These are phyloP conservation scores for Friedmanniomyces simplex DNA, from an alignment of 495 filamentous ascomycete species.

Conservation along the genomic window DNA sequence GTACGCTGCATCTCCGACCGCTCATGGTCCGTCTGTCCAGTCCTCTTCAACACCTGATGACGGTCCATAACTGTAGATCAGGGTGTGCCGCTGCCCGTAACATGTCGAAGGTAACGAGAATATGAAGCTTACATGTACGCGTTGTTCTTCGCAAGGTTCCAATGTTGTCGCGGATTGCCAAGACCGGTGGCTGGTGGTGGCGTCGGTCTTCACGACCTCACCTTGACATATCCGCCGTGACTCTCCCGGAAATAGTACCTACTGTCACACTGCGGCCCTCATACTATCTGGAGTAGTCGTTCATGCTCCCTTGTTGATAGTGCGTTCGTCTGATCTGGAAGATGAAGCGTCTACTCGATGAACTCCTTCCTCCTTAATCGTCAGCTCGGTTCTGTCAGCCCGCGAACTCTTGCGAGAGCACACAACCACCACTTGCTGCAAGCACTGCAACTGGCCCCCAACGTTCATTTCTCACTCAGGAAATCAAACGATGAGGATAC, in stretches of 20 bases:
- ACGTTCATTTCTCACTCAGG: conserved; percentile 57
- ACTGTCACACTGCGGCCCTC: too few relatives aligned
- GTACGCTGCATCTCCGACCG: neutral
- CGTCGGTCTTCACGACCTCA: neutral
- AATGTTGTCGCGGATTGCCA: too few relatives aligned
- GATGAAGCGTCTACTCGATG: conserved; percentile 45
- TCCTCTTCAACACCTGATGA: too few relatives aligned
- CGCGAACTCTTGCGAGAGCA: conserved; percentile 50
- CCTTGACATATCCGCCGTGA: neutral
- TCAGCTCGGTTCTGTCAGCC: conserved; percentile 51
- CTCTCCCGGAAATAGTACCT: too few relatives aligned
- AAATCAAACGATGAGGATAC: neutral
- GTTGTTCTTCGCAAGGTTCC: too few relatives aligned
- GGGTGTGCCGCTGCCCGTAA: too few relatives aligned
- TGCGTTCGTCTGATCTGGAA: neutral
- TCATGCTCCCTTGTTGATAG: too few relatives aligned
- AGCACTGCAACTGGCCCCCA: conserved; percentile 50
- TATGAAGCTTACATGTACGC: too few relatives aligned
- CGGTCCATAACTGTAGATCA: too few relatives aligned
- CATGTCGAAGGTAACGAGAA: too few relatives aligned
- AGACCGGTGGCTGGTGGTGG: neutral
- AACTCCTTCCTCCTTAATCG: conserved; percentile 67
- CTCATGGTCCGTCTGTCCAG: too few relatives aligned
- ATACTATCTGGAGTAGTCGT: too few relatives aligned
- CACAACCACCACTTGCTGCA: conserved; percentile 52